Percentiles rank a stretch among this genome's conserved stretches.
phyloP scores from a whole-genome alignment of 2,329 filamentous ascomycete species.

The Alternaria incomplexa region DNA sequence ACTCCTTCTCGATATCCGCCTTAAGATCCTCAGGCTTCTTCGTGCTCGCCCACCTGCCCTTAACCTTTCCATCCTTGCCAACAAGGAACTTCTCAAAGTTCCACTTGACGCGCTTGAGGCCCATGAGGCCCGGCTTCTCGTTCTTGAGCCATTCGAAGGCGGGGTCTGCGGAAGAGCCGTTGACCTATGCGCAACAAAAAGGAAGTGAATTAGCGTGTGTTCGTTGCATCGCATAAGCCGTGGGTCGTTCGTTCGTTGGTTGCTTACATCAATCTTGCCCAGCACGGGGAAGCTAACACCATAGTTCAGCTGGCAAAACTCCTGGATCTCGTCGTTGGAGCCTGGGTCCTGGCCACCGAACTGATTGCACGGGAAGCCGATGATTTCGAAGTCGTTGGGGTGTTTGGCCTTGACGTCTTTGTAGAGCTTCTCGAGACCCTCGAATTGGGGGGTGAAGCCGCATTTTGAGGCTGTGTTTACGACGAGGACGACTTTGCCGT shows the following conservation, averaged over 20 bases:
- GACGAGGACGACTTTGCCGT: constrained; percentile 91
- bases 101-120: constrained; percentile 94
- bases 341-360: constrained; percentile 92
- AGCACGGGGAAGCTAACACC: constrained; percentile 91
- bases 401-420: constrained; percentile 73
- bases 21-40: constrained; percentile 85
- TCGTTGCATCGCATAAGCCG: not conserved
- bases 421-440: constrained; percentile 88
- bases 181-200: constrained; percentile 50
- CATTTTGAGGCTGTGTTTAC: constrained; percentile 99
- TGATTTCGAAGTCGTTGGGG: constrained; percentile 79
- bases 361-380: constrained; percentile 99
- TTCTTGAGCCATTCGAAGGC: constrained; percentile 77
- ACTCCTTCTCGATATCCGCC: constrained; percentile 75
- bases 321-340: constrained; percentile 66
- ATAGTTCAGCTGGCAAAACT: constrained; percentile 90
- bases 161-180: constrained; percentile 80
- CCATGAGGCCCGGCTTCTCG: constrained; percentile 80
- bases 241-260: not conserved
- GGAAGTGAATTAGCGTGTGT: not conserved
- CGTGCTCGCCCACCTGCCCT: constrained; percentile 83
- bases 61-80: constrained; percentile 82
- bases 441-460: constrained; percentile 97
- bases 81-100: constrained; percentile 99
- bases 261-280: constrained; percentile 81